Evolutionary conservation across 352 stramenopile genomes (phyloP).

Genomic region (Globisporangium paroecandrum): DNA sequence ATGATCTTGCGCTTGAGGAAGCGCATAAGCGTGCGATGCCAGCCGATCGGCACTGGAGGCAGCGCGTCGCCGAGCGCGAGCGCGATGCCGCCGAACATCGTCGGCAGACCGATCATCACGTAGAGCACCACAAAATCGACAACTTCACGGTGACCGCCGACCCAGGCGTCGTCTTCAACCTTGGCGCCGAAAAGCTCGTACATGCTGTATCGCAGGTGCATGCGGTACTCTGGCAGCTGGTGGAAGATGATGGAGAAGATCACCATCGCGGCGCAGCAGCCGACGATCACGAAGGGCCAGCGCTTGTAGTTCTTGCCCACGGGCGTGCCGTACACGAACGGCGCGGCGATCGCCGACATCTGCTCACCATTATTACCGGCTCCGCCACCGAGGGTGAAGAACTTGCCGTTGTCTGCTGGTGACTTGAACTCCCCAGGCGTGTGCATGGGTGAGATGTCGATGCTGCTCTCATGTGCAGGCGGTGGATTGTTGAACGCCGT

Average conservation of each 20-base stretch:
- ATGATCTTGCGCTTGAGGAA: slow-evolving; percentile 83
- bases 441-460: slow-evolving; percentile 21
- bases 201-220: slow-evolving; percentile 58
- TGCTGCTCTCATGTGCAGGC: slow-evolving; percentile 3
- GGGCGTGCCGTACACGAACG: slow-evolving; percentile 74
- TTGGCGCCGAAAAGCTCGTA: slow-evolving; percentile 59
- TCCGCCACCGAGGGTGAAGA: slow-evolving; percentile 41
- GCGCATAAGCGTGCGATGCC: slow-evolving; percentile 66
- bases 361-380: slow-evolving; percentile 15
- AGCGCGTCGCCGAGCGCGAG: slow-evolving; percentile 63
- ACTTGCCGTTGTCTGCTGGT: slow-evolving; percentile 51
- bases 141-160: slow-evolving; percentile 69
- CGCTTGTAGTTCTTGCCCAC: slow-evolving; percentile 80
- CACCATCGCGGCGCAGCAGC: slow-evolving; percentile 41
- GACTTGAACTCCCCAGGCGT: slow-evolving; percentile 39
- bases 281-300: slow-evolving; percentile 70
- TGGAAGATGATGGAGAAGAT: slow-evolving; percentile 70
- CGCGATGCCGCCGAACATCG: slow-evolving; percentile 66
- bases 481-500: slow-evolving; percentile 12
- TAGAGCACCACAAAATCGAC: slow-evolving; percentile 74
- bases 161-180: slow-evolving; percentile 50
- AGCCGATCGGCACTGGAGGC: slow-evolving; percentile 63
- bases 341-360: slow-evolving; percentile 46
- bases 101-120: slow-evolving; percentile 67
- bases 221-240: slow-evolving; percentile 67